phyloP scores from a whole-genome alignment of 352 stramenopile species.

The Globisporangium spinosum region DNA sequence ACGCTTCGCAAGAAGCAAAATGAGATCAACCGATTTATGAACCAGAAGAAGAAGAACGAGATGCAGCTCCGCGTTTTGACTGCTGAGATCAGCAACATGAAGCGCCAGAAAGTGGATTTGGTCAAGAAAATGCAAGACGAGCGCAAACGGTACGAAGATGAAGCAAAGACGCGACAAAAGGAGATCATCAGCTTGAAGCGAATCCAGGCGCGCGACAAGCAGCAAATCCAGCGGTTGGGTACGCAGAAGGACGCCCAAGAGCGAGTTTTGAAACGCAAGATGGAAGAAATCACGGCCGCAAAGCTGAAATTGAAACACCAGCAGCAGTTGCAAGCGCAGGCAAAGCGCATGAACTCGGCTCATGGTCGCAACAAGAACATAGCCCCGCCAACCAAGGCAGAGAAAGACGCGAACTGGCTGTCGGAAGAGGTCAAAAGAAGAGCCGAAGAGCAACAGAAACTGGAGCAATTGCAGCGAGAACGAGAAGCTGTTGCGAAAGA shows the following conservation, averaged over 20 bases:
- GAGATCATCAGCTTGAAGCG: constrained; percentile 83
- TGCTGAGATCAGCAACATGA: constrained; percentile 84
- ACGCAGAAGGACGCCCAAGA: constrained; percentile 84
- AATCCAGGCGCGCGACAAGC: constrained; percentile 77
- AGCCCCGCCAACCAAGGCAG: constrained; percentile 24
- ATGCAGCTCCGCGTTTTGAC: constrained; percentile 78
- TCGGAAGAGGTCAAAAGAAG: constrained; percentile 80
- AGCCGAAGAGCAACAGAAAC: constrained; percentile 79
- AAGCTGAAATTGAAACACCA: constrained; percentile 85
- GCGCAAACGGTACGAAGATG: constrained; percentile 79
- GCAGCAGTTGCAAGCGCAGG: constrained; percentile 67
- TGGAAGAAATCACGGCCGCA: constrained; percentile 78
- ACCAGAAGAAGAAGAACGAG: constrained; percentile 86
- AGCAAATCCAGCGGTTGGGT: constrained; percentile 77
- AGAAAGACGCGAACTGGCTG: constrained; percentile 76
- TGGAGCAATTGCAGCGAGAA: constrained; percentile 81
- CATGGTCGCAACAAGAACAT: constrained; percentile 52
- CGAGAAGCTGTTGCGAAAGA: constrained; percentile 71
- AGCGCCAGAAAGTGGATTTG: constrained; percentile 86
- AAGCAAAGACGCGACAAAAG: constrained; percentile 67
- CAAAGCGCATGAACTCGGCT: constrained; percentile 55
- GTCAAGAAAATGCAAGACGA: constrained; percentile 87
- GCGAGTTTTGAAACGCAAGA: constrained; percentile 83
- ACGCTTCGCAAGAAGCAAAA: constrained; percentile 76
- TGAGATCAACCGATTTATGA: constrained; percentile 80